These are phyloP conservation scores for Epichloe gansuensis DNA, from an alignment of 2,329 filamentous ascomycete species.

Conservation along the genomic window DNA sequence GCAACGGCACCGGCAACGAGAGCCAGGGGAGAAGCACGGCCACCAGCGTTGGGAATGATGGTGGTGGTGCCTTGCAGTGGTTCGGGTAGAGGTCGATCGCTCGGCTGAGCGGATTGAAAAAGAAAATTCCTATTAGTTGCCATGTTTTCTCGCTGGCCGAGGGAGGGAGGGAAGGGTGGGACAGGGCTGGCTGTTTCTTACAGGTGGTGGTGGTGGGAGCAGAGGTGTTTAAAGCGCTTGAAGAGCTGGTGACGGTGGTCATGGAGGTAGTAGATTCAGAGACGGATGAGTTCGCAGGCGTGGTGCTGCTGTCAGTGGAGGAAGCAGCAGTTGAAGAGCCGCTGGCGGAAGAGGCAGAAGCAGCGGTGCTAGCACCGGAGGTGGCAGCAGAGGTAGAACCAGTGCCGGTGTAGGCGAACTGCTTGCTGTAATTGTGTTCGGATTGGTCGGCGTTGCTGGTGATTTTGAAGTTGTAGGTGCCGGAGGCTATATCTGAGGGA, in stretches of 20 bases:
- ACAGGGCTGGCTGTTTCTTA: neutral
- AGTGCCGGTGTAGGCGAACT: constrained; percentile 19
- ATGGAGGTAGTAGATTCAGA: constrained; percentile 2
- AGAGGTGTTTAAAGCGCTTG: neutral
- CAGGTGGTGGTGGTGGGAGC: constrained; percentile 8
- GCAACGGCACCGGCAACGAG: constrained; percentile 21
- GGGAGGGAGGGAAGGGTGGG: neutral
- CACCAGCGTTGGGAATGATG: constrained; percentile 18
- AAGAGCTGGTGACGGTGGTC: constrained; percentile 3
- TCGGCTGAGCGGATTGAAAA: neutral
- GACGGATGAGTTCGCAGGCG: neutral
- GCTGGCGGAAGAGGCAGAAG: constrained; percentile 4
- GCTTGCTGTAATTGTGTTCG: constrained; percentile 20
- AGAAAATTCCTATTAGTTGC: neutral
- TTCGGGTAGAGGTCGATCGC: neutral
- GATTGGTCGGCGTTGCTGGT: constrained; percentile 12
- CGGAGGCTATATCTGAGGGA: constrained; percentile 15
- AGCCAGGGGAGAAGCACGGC: constrained; percentile 18
- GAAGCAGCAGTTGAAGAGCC: constrained; percentile 6
- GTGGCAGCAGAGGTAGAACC: constrained; percentile 7
- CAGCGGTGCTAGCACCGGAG: constrained; percentile 3
- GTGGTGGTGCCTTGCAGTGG: constrained; percentile 7
- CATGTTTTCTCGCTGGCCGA: neutral
- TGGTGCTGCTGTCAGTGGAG: constrained; percentile 4
- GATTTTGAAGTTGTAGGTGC: constrained; percentile 24